Percentiles rank a stretch among this genome's conserved stretches.
phyloP scores from a whole-genome alignment of 805 yeast genomes.

The Ogataea trehalophila region DNA sequence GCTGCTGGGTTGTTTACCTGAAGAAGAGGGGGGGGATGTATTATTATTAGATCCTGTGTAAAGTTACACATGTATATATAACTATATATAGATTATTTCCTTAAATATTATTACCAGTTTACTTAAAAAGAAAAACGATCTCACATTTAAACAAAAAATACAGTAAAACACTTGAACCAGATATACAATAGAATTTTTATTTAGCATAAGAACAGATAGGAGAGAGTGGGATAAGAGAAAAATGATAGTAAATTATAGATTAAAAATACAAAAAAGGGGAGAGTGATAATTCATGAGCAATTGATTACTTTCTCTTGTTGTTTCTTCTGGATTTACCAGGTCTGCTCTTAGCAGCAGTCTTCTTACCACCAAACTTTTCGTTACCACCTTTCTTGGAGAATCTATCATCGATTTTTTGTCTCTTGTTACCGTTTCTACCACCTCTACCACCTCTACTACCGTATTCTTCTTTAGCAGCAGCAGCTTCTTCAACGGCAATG shows the following conservation, averaged over 20 bases:
- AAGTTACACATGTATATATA: no score
- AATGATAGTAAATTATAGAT: no score
- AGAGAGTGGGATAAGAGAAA: no score
- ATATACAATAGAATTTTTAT: no score
- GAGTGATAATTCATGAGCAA: background rate
- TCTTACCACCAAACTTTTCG: conserved; percentile 35
- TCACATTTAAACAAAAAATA: no score
- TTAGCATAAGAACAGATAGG: no score
- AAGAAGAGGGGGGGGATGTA: background rate
- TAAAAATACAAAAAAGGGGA: no score
- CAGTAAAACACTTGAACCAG: no score
- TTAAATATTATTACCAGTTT: no score
- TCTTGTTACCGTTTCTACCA: conserved; percentile 22
- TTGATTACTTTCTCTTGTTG: conserved; percentile 20
- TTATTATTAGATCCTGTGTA: background rate
- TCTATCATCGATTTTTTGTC: conserved; percentile 49
- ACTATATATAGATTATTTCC: no score
- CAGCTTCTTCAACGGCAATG: conserved; percentile 88
- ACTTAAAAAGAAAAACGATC: no score
- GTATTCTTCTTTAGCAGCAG: conserved; percentile 50
- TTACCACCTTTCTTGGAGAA: conserved; percentile 6
- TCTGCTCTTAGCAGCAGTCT: conserved; percentile 36
- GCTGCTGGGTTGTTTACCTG: conserved; percentile 17
- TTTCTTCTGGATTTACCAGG: conserved; percentile 55
- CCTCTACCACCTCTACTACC: conserved; percentile 35